Conservation (phyloP, 2,329 filamentous ascomycete species). For the Amesomyces nigricolor region DNA sequence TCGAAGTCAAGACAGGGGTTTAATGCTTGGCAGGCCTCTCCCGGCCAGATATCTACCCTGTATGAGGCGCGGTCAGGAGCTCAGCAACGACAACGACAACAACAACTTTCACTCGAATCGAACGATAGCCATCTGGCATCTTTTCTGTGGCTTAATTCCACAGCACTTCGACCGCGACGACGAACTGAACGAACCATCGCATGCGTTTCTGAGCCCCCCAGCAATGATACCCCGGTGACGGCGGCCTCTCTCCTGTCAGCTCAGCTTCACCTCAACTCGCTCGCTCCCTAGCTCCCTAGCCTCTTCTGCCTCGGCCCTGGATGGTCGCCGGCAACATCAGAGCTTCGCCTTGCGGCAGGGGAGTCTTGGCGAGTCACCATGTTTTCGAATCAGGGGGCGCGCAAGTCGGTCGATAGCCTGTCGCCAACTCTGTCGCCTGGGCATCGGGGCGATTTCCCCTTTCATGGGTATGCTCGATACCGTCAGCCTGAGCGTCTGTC, state of each 20-base stretch:
- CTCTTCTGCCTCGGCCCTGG: constrained; percentile 7
- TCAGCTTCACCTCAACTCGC: constrained; percentile 6
- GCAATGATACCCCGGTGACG: constrained; percentile 27
- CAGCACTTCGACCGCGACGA: background rate
- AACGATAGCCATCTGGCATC: background rate
- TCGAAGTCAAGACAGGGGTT: background rate
- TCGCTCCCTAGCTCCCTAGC: background rate
- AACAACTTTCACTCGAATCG: background rate
- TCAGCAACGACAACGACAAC: background rate
- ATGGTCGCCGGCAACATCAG: constrained; percentile 16
- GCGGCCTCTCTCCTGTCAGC: constrained; percentile 11
- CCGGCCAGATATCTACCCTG: constrained; percentile 9
- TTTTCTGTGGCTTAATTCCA: background rate
- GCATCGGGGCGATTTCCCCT: constrained; percentile 51
- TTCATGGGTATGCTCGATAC: constrained; percentile 44
- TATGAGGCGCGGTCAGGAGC: constrained; percentile 1
- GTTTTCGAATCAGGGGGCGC: constrained; percentile 53
- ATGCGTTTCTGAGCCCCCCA: background rate
- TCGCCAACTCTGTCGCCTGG: constrained; percentile 48
- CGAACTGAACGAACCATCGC: background rate
- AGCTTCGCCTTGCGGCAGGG: constrained; percentile 25
- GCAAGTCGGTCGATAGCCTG: constrained; percentile 62
- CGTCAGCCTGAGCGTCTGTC: background rate
- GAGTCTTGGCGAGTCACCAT: constrained; percentile 40
- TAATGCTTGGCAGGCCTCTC: constrained; percentile 10